Percentiles rank a stretch among this genome's conserved stretches.
phyloP scores from a whole-genome alignment of 1,139 yeast genomes.

The Lodderomyces margitis region DNA sequence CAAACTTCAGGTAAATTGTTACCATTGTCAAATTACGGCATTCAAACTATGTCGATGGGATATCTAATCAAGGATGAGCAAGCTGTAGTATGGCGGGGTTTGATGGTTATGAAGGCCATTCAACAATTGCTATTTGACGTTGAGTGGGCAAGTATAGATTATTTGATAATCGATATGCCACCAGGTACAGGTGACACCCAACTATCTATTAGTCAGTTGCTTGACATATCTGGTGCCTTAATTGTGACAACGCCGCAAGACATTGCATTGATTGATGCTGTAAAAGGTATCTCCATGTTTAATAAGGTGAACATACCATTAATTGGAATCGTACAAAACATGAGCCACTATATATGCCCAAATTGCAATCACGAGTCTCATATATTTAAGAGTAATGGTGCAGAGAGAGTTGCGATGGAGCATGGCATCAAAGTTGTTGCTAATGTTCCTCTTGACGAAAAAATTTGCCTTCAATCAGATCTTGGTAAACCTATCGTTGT shows the following conservation, averaged over 20 bases:
- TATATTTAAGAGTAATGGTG: constrained; percentile 72
- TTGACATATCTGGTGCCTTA: constrained; percentile 75
- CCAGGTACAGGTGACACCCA: constrained; percentile 94
- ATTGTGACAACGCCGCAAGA: constrained; percentile 89
- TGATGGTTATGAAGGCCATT: constrained; percentile 83
- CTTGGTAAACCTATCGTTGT: constrained; percentile 63
- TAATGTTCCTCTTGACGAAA: constrained; percentile 63
- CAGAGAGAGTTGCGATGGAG: constrained; percentile 53
- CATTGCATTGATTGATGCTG: constrained; percentile 77
- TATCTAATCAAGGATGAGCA: constrained; percentile 65
- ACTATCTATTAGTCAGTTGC: constrained; percentile 73
- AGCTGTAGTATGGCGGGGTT: constrained; percentile 85
- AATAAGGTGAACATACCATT: constrained; percentile 72
- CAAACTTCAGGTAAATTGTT: constrained; percentile 50
- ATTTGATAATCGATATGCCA: constrained; percentile 78
- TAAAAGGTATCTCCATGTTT: constrained; percentile 79
- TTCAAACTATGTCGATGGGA: constrained; percentile 90
- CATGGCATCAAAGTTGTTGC: constrained; percentile 56
- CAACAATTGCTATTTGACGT: constrained; percentile 82
- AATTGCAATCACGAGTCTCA: constrained; percentile 72
- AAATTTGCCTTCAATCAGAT: constrained; percentile 64
- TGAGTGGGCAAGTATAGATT: constrained; percentile 71
- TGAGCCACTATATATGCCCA: constrained; percentile 78
- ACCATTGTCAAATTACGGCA: constrained; percentile 75
- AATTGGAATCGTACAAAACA: constrained; percentile 76